These are phyloP conservation scores for Morella rubra DNA, from an alignment of 306 rosid species.

Conservation along the genomic window DNA sequence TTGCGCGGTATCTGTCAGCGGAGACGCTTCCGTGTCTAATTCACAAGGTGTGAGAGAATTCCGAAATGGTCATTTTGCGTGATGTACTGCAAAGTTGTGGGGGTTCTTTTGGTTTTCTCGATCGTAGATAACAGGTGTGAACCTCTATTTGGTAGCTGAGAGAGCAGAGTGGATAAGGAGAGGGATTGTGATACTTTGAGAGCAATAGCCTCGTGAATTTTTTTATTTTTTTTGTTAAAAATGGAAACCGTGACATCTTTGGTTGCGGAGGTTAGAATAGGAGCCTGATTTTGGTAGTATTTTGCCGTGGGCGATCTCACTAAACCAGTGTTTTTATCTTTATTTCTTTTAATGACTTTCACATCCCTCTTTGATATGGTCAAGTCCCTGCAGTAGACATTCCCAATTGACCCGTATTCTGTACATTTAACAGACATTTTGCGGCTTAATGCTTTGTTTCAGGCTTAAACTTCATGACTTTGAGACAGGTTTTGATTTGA, in stretches of 20 bases:
- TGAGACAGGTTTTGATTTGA: neutral
- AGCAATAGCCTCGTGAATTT: neutral
- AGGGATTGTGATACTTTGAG: neutral
- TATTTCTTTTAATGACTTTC: neutral
- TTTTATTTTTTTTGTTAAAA: neutral
- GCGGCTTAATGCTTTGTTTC: neutral
- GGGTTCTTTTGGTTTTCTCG: neutral
- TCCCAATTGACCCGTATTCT: neutral
- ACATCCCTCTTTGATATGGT: neutral
- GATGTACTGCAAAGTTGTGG: neutral
- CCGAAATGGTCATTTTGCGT: neutral
- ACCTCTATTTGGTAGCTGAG: neutral
- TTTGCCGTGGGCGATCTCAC: neutral
- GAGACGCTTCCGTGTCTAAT: slow-evolving; percentile 61
- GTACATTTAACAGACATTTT: too few relatives aligned
- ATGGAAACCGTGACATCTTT: neutral
- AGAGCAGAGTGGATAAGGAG: neutral
- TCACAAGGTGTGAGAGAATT: slow-evolving; percentile 40
- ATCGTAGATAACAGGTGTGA: neutral
- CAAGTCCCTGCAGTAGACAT: neutral
- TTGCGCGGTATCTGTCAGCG: slow-evolving; percentile 59
- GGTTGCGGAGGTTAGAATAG: neutral
- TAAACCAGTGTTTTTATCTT: neutral
- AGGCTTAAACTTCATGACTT: neutral
- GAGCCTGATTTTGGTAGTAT: neutral